phyloP scores from a whole-genome alignment of 2,329 filamentous ascomycete genomes.

The Diplodia corticola region DNA sequence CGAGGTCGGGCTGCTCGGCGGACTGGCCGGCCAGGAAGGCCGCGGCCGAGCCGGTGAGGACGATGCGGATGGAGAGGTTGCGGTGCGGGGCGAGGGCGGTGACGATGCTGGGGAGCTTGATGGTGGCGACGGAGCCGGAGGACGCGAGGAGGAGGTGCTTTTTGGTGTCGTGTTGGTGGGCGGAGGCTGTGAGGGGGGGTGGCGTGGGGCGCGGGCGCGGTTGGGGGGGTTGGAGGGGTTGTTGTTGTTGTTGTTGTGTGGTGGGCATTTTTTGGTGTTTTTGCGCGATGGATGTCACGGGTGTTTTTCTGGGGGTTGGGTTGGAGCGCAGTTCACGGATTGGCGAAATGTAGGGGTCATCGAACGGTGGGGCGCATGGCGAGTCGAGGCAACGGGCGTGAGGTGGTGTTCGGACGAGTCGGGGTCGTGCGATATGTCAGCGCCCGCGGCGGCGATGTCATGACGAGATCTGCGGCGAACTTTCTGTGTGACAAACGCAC shows the following conservation, averaged over 20 bases:
- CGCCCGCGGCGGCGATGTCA: conserved; percentile 10
- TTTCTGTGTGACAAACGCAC: conserved; percentile 24
- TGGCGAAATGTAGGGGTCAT: neutral
- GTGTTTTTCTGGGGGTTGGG: neutral
- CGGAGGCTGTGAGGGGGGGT: conserved; percentile 3
- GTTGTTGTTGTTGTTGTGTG: too few relatives aligned
- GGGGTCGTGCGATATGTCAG: conserved; percentile 14
- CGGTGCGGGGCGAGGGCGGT: conserved; percentile 54
- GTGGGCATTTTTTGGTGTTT: neutral
- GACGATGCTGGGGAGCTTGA: conserved; percentile 63
- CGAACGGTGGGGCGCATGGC: neutral
- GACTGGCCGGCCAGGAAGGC: conserved; percentile 77
- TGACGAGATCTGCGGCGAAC: conserved; percentile 30
- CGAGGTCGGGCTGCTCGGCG: conserved; percentile 71
- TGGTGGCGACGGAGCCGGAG: conserved; percentile 79
- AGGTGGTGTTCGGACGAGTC: neutral
- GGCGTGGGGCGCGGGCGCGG: neutral
- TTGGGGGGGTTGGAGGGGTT: too few relatives aligned
- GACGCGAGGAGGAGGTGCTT: conserved; percentile 65
- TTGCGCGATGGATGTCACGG: neutral
- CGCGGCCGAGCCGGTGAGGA: conserved; percentile 72
- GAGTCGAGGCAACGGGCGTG: neutral
- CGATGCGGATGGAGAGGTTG: conserved; percentile 75
- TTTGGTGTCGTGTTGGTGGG: conserved; percentile 48
- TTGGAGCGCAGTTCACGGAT: neutral